Evolutionary conservation across 2,329 filamentous ascomycete genomes (phyloP), one percentile per base, ranked within the genome.

Genomic region (Cytospora piceicola): DNA sequence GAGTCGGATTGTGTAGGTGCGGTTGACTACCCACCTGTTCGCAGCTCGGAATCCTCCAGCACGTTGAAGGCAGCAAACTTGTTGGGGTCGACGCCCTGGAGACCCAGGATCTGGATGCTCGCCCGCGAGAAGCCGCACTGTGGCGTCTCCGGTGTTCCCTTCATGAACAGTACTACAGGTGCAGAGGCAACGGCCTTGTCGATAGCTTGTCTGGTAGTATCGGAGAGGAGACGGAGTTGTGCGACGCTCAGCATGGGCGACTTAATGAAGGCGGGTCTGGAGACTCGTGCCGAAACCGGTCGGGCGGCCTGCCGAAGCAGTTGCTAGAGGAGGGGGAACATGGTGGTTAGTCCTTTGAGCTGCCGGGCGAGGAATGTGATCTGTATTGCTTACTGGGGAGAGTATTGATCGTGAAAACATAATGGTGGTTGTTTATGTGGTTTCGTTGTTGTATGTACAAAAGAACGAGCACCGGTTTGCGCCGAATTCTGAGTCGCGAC

Each of bases 51-150:
- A 77, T 98, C 94, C 80, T 98, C 95, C 64, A 99, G 80, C 49
- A 99, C 95, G 79, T 99, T 98, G 80, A 97, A 97, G 9, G 95
- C 94, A n/a, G 93, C 92, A 76, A 99, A 99, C 82, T 98, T 98
- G 70, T 86, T 85, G 20, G 95, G 95, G 80, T 98, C 92, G 68
- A 99, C 93, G 70, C 95, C 95, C 81, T 99, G 94, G 73, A 97
- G 80, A 65, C 94, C 93, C 69, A 99, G 84, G 73, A 99, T 94
- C 83, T 98, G 94, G 76, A 99, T 96, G 76, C 87, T 93, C 63
- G 94, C 94, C 73, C 94, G 88, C 66, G 94, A 98, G 84, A 97
- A 99, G 55, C 95, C 76, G 77, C 91, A 94, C 77, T 93, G 90
- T 24, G 91, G 91, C 66, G 85, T 90, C 78, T 94, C 91, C 34